A percentile compares a stretch with the other conserved stretches of the same genome.
Evolutionary conservation across 352 stramenopile species (phyloP).

Genomic region (Peronosclerospora sorghi): DNA sequence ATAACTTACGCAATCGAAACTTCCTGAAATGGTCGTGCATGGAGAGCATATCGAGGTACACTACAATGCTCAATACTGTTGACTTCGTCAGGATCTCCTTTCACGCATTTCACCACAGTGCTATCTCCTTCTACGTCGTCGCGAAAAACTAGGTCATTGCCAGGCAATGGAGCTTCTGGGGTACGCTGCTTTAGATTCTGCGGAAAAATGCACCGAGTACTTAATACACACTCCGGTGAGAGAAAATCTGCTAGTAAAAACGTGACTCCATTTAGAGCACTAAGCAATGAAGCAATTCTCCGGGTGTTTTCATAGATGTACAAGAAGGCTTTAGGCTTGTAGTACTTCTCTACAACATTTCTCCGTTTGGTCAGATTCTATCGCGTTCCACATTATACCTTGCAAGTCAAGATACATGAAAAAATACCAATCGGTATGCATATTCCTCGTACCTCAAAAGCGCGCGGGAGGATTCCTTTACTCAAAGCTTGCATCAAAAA

Average conservation of each 20-base stretch:
- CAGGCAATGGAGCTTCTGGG: conserved; percentile 29
- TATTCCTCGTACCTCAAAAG: conserved; percentile 38
- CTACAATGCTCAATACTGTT: conserved; percentile 43
- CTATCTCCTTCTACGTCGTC: conserved; percentile 16
- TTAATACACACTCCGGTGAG: conserved; percentile 4
- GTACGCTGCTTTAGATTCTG: conserved; percentile 43
- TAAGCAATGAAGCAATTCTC: conserved; percentile 46
- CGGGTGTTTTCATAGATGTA: conserved; percentile 52
- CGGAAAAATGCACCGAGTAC: conserved; percentile 19
- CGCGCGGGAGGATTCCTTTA: conserved; percentile 60
- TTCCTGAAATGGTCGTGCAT: conserved; percentile 24
- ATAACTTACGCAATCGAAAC: conserved; percentile 33
- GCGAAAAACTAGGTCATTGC: conserved; percentile 13
- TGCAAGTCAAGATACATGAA: background rate
- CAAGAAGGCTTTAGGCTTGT: conserved; percentile 41
- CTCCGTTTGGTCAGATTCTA: conserved; percentile 66
- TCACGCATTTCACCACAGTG: conserved; percentile 15
- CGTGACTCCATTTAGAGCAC: conserved; percentile 57
- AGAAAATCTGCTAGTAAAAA: conserved; percentile 38
- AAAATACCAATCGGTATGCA: background rate
- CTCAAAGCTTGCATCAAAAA: conserved; percentile 64
- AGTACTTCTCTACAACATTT: conserved; percentile 48
- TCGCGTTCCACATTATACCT: background rate
- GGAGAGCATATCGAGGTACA: conserved; percentile 36
- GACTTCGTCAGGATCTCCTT: conserved; percentile 32